Percentiles rank a stretch among this genome's conserved stretches.
phyloP scores from a whole-genome alignment of 306 rosid species.

The Cicer judaicum region DNA sequence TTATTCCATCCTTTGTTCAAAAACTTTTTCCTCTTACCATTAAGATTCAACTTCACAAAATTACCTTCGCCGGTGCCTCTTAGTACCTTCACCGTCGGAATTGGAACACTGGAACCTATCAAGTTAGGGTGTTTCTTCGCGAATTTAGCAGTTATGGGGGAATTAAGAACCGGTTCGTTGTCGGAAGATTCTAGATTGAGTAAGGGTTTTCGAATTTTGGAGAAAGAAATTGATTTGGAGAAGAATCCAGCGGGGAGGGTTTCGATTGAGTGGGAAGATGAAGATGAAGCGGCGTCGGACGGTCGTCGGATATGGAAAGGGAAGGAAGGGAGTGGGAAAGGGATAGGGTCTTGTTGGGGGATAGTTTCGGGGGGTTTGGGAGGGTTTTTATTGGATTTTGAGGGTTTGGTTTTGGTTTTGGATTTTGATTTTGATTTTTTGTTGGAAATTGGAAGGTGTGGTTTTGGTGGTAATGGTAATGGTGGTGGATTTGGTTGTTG shows the following conservation, averaged over 20 bases:
- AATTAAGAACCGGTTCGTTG: constrained; percentile 38
- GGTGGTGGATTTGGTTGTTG: constrained; percentile 46
- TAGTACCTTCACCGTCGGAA: constrained; percentile 56
- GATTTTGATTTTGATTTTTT: constrained; percentile 39
- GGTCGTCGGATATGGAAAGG: constrained; percentile 73
- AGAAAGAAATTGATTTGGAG: constrained; percentile 67
- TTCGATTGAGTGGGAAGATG: constrained; percentile 52
- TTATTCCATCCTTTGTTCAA: constrained; percentile 54
- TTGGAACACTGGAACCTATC: constrained; percentile 62
- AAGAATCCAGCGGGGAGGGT: constrained; percentile 67
- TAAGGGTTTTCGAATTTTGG: constrained; percentile 58
- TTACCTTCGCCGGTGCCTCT: constrained; percentile 66
- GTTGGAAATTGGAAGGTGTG: constrained; percentile 39
- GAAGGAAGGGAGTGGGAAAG: neutral
- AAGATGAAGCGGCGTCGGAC: constrained; percentile 49
- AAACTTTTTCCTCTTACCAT: constrained; percentile 62
- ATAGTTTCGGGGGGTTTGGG: constrained; percentile 19
- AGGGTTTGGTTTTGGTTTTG: constrained; percentile 38
- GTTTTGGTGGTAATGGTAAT: constrained; percentile 30
- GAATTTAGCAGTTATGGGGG: constrained; percentile 18
- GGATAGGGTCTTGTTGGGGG: neutral
- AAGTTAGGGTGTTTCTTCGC: constrained; percentile 59
- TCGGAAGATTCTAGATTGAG: constrained; percentile 48
- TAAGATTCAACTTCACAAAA: constrained; percentile 75
- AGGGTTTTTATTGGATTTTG: constrained; percentile 51